Evolutionary conservation across 2,329 filamentous ascomycete genomes (phyloP), one percentile per base, ranked within the genome.

Genomic region (Thermoascus crustaceus): DNA sequence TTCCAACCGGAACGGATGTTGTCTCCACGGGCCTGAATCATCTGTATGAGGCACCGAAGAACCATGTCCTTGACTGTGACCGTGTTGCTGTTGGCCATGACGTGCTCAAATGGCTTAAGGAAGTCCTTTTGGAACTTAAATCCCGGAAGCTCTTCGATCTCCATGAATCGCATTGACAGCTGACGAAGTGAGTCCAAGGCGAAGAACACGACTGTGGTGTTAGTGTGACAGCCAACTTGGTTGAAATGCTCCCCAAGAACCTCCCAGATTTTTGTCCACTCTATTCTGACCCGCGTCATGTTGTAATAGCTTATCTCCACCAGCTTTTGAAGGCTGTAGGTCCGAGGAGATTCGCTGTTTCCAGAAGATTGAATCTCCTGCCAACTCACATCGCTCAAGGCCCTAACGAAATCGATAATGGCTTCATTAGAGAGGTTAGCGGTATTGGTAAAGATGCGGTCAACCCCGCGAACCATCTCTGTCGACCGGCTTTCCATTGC

Each of bases 91-190:
- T 98, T 96, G 39, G 84, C 81, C 67, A 98, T 85, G 49, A 99
- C 87, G 58, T 96, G 86, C 65, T 98, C 89, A 50, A 98, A 99
- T 0, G 93, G 91, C 62, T 95, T 96, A 35, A 98, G 66, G 59
- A 99, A 98, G 57, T 99, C 89, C 59, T 99, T 99, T 53, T 99
- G 91, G 55, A 99, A 99, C 61, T 96, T 96, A 75, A 99, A 99
- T 53, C 93, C 91, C 1, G 91, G 86, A 48, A 99, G 65, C 60
- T 99, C 91, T 57, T 94, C 91, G 41, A 96, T 87, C 61, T 98
- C 91, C 83, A 98, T 85, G 57, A 98, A 99, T 11, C 88, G 82
- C 88, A 98, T 96, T 1, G 89, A 95, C 25, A 99, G 68, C 59
- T 99, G 91, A 25, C 93, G 78, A 29, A 99, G 66, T 3, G 89